These are phyloP conservation scores for Ustanciosporium gigantosporum DNA, from an alignment of 1,284 basidiomycete species.

Conservation along the genomic window DNA sequence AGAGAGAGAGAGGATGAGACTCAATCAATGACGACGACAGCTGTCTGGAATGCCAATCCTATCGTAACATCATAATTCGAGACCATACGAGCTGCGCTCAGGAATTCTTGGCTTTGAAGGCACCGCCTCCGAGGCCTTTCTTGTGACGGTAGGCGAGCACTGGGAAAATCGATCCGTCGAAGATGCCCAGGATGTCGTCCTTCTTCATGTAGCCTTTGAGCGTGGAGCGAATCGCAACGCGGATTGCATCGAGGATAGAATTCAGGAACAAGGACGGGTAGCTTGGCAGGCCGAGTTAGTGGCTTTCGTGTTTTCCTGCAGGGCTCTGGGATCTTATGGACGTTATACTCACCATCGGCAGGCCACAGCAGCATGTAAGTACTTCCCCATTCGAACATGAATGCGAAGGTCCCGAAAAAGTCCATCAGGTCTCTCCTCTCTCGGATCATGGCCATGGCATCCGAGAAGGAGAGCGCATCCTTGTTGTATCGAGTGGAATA, in stretches of 20 bases:
- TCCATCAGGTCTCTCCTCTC: slow-evolving; percentile 41
- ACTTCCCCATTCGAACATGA: slow-evolving; percentile 44
- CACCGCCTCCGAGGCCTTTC: slow-evolving; percentile 19
- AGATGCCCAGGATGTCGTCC: slow-evolving; percentile 45
- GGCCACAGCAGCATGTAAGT: slow-evolving; percentile 47
- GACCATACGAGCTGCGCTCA: no score
- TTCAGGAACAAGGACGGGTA: neutral
- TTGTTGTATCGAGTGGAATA: slow-evolving; percentile 35
- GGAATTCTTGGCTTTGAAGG: slow-evolving; percentile 26
- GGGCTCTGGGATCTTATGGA: no score
- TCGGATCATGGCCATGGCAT: slow-evolving; percentile 36
- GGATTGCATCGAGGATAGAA: no score
- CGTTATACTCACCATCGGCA: slow-evolving; percentile 40
- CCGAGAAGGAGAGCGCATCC: slow-evolving; percentile 38
- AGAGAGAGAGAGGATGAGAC: no score
- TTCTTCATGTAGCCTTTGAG: slow-evolving; percentile 48
- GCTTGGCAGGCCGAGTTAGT: no score
- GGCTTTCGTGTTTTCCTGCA: no score
- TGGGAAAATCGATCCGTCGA: slow-evolving; percentile 43
- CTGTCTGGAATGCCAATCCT: no score
- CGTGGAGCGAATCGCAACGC: no score
- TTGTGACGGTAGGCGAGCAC: slow-evolving; percentile 40
- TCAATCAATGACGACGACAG: no score
- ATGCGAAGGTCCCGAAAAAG: slow-evolving; percentile 41
- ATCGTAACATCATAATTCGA: no score